Evolutionary conservation across 805 yeast genomes (phyloP), one percentile per base, ranked within the genome.

Genomic region (Barnettozyma sp.): DNA sequence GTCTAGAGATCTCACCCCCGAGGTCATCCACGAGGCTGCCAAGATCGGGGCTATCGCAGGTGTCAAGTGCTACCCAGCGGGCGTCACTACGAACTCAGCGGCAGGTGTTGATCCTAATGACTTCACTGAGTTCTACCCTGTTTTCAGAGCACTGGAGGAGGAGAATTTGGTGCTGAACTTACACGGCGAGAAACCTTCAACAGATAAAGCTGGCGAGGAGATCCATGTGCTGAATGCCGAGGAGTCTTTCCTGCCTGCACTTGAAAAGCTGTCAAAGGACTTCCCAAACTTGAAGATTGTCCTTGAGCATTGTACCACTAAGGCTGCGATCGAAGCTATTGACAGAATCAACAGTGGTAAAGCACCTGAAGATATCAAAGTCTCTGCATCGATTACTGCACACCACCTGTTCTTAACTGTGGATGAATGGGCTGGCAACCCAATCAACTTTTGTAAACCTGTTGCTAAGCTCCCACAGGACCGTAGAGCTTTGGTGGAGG

Each of bases 31-130:
- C 36, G 72, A 76, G 43, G 97, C 97, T 23, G 94, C 88, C 7
- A 55, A 66, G 37, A 51, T 61, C 13, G 78, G 78, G 2, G 77
- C 76, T 25, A 77, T 90, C 37, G 68, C 77, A 21, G 99, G 99
- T 38, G 85, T 92, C 47, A 92, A 92, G 59, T 87, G 95, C 57
- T 92, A 92, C 58, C 99, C 99, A 27, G 97, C 97, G 2, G 99
- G 99, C 30, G 99, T 92, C 22, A 92, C 99, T n/a, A 92, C 99
- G 26, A 92, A 92, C 63, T 86, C 96, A 8, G 60, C 73, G 33
- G 83, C 80, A 4, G 98, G 98, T 34, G 96, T 92, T 17, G 92
- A 83, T 57, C 94, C 94, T 17, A 85, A 87, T 50, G 95, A 90
- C 52, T 92, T 92, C 60, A 73, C 81, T 32, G 77, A 71, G 6